phyloP scores from a whole-genome alignment of 768 basidiomycete species.

The Rhodotorula kratochvilovae region DNA sequence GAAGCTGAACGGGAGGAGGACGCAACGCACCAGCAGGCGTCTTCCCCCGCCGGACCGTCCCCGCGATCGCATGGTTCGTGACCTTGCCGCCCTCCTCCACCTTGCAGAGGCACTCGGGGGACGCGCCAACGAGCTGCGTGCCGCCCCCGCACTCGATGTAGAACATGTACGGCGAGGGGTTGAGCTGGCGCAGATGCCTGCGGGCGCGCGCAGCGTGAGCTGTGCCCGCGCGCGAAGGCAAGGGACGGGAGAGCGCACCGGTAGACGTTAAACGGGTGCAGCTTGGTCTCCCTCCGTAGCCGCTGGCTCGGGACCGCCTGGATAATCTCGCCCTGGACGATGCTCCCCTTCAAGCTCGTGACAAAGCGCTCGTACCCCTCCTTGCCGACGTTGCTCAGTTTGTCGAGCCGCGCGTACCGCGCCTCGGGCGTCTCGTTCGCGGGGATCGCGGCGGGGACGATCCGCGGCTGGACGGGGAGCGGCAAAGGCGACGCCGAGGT shows the following conservation, averaged over 20 bases:
- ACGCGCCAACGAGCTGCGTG: slow-evolving; percentile 92
- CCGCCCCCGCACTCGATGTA: slow-evolving; percentile 84
- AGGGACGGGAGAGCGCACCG: slow-evolving; percentile 47
- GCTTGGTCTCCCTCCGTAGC: slow-evolving; percentile 70
- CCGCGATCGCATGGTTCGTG: slow-evolving; percentile 96
- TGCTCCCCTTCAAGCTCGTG: slow-evolving; percentile 84
- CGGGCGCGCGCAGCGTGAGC: neutral
- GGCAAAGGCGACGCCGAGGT: slow-evolving; percentile 28
- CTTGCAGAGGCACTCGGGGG: slow-evolving; percentile 95
- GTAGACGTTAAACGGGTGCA: slow-evolving; percentile 98
- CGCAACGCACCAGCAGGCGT: slow-evolving; percentile 77
- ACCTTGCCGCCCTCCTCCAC: slow-evolving; percentile 77
- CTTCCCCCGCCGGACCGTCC: slow-evolving; percentile 82
- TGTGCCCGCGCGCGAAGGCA: too few relatives aligned
- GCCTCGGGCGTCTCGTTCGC: neutral
- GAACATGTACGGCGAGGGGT: slow-evolving; percentile 99
- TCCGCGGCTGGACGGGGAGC: slow-evolving; percentile 51
- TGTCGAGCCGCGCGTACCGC: slow-evolving; percentile 1
- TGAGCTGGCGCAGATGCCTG: slow-evolving; percentile 76
- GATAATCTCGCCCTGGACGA: slow-evolving; percentile 94
- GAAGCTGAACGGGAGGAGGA: neutral
- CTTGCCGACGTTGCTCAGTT: slow-evolving; percentile 84
- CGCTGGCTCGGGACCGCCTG: slow-evolving; percentile 97
- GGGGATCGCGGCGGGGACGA: slow-evolving; percentile 53
- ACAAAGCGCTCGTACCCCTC: slow-evolving; percentile 87